Evolutionary conservation across 495 filamentous ascomycete genomes (phyloP).

Genomic region (Rhypophila decipiens): DNA sequence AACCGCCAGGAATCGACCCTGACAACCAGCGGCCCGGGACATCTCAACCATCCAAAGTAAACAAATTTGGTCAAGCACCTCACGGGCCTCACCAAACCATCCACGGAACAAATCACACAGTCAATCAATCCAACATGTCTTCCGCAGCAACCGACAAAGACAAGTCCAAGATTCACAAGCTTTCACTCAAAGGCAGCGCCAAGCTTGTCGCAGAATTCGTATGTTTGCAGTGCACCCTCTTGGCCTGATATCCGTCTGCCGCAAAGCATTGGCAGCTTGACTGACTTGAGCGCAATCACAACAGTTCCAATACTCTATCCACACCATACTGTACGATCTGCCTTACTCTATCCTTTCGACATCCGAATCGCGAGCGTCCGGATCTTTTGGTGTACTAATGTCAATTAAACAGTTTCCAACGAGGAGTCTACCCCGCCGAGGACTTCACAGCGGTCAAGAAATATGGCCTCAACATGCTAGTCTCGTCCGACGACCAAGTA

Average conservation of each 20-base stretch:
- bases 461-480: conserved; percentile 98
- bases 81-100: too few relatives aligned
- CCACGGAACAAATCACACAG: too few relatives aligned
- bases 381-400: not conserved
- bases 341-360: conserved; percentile 18
- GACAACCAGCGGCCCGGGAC: too few relatives aligned
- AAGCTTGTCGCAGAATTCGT: conserved; percentile 95
- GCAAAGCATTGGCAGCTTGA: not conserved
- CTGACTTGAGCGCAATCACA: conserved; percentile 6
- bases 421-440: conserved; percentile 95
- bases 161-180: conserved; percentile 88
- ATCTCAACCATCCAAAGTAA: too few relatives aligned
- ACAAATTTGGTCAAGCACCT: too few relatives aligned
- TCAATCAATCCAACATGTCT: too few relatives aligned
- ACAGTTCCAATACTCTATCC: conserved; percentile 96
- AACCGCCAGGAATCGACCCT: too few relatives aligned
- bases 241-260: not conserved
- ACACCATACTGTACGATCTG: conserved; percentile 68
- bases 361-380: not conserved
- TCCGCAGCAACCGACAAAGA: conserved; percentile 55
- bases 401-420: conserved; percentile 63
- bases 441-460: conserved; percentile 98
- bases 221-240: conserved; percentile 29
- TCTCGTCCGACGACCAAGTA: conserved; percentile 93
- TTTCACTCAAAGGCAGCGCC: conserved; percentile 87